Evolutionary conservation across 192 early-diverging fungal species (phyloP), one percentile per base, ranked within the genome.

Genomic region (Podila minutissima): DNA sequence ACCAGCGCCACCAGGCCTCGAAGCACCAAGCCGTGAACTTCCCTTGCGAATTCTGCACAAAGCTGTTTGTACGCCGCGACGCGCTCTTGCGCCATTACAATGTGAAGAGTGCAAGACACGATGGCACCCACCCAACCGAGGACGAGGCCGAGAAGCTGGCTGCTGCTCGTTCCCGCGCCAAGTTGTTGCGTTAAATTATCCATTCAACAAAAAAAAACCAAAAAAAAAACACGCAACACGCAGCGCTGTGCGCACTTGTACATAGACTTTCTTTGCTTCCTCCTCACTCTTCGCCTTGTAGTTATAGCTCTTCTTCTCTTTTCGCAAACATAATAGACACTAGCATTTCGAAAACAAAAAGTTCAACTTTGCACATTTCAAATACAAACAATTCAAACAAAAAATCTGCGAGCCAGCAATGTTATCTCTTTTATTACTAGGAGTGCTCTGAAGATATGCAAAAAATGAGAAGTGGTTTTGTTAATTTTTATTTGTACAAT

Each of bases 71-170:
- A 4, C 41, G 75, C n/a, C 57, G 75, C 7, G 75, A 78, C 22
- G 75, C 75, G 5, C 59, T 78, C 24, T 31, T 78, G 46, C 64
- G 75, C 33, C 75, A 78, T 22, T 78, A 71, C 35, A 78, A 64
- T 3, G 69, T 71, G 59, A 78, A 78, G 51, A 20, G 61, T 22
- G 9, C 69, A 0, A 41, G 75, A 31, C 28, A 67, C 10, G 75
- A 78, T 31, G 75, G 75, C 6, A 24, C 70, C 4, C 75, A 78
- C 48, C 75, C 75, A 9, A 57, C 59, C 4, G 60, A 26, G 12
- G 24, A 62, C 50, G 75, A 78, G 35, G 62, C 69, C 15, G 75
- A 78, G 24, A 57, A 61, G 15, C 48, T 78, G 19, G n/a, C 66
- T 38, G 69, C 64, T 24, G 75, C 69, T 17, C 60, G 75, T 26